A percentile compares a stretch with the other conserved stretches of the same genome.
These are phyloP conservation scores for Hypoxylon sp. DNA, from an alignment of 2,329 filamentous ascomycete genomes.

Conservation along the genomic window DNA sequence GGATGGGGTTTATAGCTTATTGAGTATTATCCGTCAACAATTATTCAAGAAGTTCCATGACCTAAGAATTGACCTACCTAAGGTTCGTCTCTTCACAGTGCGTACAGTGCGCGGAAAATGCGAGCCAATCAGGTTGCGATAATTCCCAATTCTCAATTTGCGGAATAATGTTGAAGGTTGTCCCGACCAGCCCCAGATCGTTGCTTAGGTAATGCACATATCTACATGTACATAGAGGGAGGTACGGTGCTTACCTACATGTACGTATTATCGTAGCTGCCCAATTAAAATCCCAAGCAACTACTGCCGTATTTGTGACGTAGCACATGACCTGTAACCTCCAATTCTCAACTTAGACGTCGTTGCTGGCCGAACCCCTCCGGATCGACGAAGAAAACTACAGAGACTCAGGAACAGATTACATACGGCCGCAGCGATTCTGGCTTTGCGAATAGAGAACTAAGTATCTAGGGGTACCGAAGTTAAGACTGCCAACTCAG, in stretches of 20 bases:
- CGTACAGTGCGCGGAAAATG: conserved; percentile 8
- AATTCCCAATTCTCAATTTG: conserved; percentile 41
- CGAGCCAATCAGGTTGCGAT: conserved; percentile 33
- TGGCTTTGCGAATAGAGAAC: background rate
- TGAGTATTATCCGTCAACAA: conserved; percentile 43
- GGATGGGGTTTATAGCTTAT: conserved; percentile 24
- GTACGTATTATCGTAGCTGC: background rate
- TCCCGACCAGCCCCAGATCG: conserved; percentile 17
- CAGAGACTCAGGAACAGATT: conserved; percentile 20
- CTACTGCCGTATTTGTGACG: conserved; percentile 30
- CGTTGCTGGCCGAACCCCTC: conserved; percentile 32
- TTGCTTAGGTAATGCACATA: conserved; percentile 11
- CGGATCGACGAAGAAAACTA: conserved; percentile 26
- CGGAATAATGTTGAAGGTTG: conserved; percentile 36
- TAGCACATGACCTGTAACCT: conserved; percentile 39
- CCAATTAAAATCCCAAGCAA: conserved; percentile 17
- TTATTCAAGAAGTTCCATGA: conserved; percentile 28
- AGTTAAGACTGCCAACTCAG: background rate
- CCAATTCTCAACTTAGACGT: conserved; percentile 26
- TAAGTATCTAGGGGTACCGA: background rate
- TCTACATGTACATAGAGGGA: no score
- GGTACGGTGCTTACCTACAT: background rate
- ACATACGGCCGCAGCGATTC: conserved; percentile 20
- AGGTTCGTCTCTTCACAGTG: conserved; percentile 28
- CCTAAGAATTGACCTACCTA: conserved; percentile 17